These are phyloP conservation scores for Stephania japonica DNA, from an alignment of 164 flowering plant genomes.

Conservation along the genomic window DNA sequence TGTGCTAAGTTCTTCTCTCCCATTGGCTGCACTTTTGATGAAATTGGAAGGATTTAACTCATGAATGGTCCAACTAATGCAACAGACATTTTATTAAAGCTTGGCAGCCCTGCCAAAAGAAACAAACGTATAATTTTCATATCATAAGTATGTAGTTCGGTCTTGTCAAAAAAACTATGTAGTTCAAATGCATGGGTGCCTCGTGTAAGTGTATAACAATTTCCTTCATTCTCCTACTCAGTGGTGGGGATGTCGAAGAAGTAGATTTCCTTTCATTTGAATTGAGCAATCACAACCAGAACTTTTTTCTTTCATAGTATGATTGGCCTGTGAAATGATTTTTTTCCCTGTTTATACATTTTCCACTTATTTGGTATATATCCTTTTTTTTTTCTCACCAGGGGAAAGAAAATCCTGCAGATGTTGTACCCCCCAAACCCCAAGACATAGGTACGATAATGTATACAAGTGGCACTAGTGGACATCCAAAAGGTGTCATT, in stretches of 20 bases:
- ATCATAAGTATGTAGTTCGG: no score
- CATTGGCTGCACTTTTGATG: neutral
- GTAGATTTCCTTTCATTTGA: neutral
- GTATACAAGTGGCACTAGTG: conserved; percentile 99
- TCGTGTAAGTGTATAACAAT: no score
- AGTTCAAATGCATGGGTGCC: no score
- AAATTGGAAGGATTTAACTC: neutral
- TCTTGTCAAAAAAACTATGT: no score
- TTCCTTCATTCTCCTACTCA: neutral
- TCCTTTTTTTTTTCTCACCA: conserved; percentile 20
- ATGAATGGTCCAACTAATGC: neutral
- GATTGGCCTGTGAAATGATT: neutral
- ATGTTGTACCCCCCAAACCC: conserved; percentile 50
- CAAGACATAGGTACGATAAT: conserved; percentile 66
- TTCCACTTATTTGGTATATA: neutral
- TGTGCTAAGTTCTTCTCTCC: neutral
- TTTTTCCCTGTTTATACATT: neutral
- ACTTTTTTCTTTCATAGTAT: neutral
- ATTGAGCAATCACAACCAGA: neutral
- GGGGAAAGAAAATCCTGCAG: conserved; percentile 65
- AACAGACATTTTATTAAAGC: neutral
- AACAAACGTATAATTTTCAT: no score
- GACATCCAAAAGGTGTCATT: conserved; percentile 91
- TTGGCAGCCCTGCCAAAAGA: no score
- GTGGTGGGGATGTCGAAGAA: neutral